Percentiles rank a stretch among this genome's conserved stretches.
phyloP scores from a whole-genome alignment of 345 rosid species.

The Xanthoceras sorbifolium region DNA sequence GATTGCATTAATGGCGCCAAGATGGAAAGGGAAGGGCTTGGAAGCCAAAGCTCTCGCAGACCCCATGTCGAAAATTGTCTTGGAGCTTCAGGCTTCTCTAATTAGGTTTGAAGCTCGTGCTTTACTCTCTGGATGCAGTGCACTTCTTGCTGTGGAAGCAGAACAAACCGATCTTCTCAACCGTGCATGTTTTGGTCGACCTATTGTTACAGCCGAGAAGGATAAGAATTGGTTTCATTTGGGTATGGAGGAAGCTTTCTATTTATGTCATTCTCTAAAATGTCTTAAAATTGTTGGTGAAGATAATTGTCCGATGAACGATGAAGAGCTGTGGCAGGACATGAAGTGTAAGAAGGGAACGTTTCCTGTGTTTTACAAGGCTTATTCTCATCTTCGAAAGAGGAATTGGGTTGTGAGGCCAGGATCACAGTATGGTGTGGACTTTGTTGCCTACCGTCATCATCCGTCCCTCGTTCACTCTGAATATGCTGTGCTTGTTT shows the following conservation, averaged over 20 bases:
- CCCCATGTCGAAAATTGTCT: conserved; percentile 67
- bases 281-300: conserved; percentile 56
- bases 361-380: conserved; percentile 68
- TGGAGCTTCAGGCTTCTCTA: conserved; percentile 58
- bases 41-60: conserved; percentile 72
- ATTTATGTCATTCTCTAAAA: conserved; percentile 48
- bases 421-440: conserved; percentile 76
- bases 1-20: conserved; percentile 50
- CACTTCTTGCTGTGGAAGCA: conserved; percentile 50
- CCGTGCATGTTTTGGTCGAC: conserved; percentile 75
- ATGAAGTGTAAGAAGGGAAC: conserved; percentile 45
- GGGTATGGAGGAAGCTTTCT: conserved; percentile 84
- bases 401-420: conserved; percentile 82
- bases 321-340: conserved; percentile 51
- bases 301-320: conserved; percentile 33
- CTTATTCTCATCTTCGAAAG: conserved; percentile 65
- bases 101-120: conserved; percentile 43
- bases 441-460: conserved; percentile 76
- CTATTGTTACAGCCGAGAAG: conserved; percentile 51
- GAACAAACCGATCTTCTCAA: conserved; percentile 60
- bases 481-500: conserved; percentile 67
- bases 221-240: conserved; percentile 74
- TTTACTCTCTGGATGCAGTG: conserved; percentile 50
- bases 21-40: conserved; percentile 86
- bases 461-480: conserved; percentile 89